Percentiles rank a stretch among this genome's conserved stretches.
Evolutionary conservation across 495 filamentous ascomycete species (phyloP).

Genomic region (Aspergillus ostianus): DNA sequence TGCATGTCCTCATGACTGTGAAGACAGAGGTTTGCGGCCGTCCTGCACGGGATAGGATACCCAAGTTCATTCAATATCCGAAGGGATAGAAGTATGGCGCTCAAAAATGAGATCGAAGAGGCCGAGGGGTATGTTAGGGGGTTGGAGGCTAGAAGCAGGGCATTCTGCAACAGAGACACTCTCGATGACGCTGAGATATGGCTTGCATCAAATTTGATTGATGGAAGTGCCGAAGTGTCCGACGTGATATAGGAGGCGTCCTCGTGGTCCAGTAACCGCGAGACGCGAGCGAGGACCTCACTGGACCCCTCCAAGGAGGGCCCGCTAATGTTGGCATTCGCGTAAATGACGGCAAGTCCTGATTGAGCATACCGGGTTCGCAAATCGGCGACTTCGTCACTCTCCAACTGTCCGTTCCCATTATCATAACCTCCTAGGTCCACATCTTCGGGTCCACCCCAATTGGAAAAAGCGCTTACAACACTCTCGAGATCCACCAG

Average conservation of each 20-base stretch:
- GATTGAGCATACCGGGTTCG: slow-evolving; percentile 67
- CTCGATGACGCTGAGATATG: slow-evolving; percentile 45
- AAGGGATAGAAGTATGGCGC: slow-evolving; percentile 67
- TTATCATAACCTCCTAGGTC: slow-evolving; percentile 71
- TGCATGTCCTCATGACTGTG: slow-evolving; percentile 60
- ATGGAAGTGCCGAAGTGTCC: slow-evolving; percentile 23
- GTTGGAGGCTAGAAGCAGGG: slow-evolving; percentile 61
- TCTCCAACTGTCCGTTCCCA: slow-evolving; percentile 42
- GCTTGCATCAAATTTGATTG: slow-evolving; percentile 33
- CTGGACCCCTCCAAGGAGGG: slow-evolving; percentile 62
- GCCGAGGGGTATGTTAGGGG: slow-evolving; percentile 62
- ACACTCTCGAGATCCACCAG: slow-evolving; percentile 47
- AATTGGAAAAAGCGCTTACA: slow-evolving; percentile 64
- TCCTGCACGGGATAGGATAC: slow-evolving; percentile 56
- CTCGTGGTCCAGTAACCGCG: slow-evolving; percentile 59
- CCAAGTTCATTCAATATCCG: slow-evolving; percentile 61
- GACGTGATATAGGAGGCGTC: slow-evolving; percentile 39
- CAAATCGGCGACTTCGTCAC: slow-evolving; percentile 53
- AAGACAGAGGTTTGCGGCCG: slow-evolving; percentile 42
- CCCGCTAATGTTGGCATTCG: slow-evolving; percentile 56
- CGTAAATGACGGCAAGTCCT: slow-evolving; percentile 70
- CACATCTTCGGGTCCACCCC: slow-evolving; percentile 78
- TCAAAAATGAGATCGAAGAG: slow-evolving; percentile 61
- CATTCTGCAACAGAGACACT: slow-evolving; percentile 49
- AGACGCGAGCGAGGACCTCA: slow-evolving; percentile 58